Conservation (phyloP, 345 rosid species). For the Combretum micranthum region DNA sequence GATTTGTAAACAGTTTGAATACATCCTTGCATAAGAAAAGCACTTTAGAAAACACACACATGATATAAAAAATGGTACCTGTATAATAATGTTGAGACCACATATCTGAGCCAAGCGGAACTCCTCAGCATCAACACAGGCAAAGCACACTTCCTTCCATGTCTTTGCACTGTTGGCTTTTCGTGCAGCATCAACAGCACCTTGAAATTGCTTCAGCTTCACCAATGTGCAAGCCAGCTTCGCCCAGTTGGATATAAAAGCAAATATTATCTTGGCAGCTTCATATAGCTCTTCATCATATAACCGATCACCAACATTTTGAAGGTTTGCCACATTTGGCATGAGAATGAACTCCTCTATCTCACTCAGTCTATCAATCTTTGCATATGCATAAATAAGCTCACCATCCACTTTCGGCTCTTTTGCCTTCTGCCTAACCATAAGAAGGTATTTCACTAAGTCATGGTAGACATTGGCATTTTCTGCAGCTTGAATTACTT, state of each 20-base stretch:
- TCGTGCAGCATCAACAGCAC: constrained; percentile 98
- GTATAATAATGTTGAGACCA: constrained; percentile 91
- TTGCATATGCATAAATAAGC: constrained; percentile 96
- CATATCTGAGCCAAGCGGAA: constrained; percentile 97
- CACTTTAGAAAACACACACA: neutral
- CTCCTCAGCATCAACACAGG: constrained; percentile 99
- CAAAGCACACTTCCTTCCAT: constrained; percentile 99
- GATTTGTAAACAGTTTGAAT: neutral
- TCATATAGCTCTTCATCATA: constrained; percentile 80
- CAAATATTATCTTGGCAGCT: constrained; percentile 93
- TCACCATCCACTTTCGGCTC: constrained; percentile 95
- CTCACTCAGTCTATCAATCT: constrained; percentile 80
- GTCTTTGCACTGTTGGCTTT: constrained; percentile 99
- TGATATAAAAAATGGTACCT: constrained; percentile 37
- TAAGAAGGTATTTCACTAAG: constrained; percentile 86
- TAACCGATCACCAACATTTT: constrained; percentile 88
- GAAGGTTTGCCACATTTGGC: constrained; percentile 98
- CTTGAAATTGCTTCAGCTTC: constrained; percentile 89
- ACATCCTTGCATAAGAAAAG: neutral
- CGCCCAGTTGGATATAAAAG: constrained; percentile 98
- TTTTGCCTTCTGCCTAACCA: constrained; percentile 96
- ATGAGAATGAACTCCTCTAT: constrained; percentile 94
- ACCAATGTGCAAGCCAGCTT: constrained; percentile 93
- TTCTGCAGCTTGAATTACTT: constrained; percentile 39
- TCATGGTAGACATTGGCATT: constrained; percentile 75